These are phyloP conservation scores for Ensete glaucum DNA, from an alignment of 176 grass and related monocot genomes.

Conservation along the genomic window DNA sequence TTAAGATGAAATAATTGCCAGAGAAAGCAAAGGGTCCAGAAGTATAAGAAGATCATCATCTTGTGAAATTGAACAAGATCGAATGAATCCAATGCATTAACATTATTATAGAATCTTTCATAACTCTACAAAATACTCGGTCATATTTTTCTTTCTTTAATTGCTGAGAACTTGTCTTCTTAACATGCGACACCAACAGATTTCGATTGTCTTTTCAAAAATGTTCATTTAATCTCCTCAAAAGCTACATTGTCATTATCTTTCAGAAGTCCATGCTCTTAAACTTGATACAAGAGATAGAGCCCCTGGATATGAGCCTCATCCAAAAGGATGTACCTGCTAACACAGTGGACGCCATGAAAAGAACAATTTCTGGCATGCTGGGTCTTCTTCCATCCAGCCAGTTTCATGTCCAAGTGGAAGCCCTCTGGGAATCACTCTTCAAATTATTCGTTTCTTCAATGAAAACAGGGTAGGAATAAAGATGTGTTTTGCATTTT, in stretches of 20 bases:
- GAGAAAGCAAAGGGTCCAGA: too few species aligned
- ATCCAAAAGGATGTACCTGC: conserved; percentile 31
- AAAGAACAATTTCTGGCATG: conserved; percentile 35
- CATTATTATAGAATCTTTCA: too few species aligned
- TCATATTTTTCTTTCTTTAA: not conserved
- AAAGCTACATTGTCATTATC: not conserved
- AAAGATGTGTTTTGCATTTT: not conserved
- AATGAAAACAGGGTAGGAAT: conserved; percentile 33
- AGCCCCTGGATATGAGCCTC: conserved; percentile 24
- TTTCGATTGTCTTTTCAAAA: too few species aligned
- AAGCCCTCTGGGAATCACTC: conserved; percentile 18
- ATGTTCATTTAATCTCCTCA: too few species aligned
- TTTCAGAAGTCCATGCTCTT: conserved; percentile 2
- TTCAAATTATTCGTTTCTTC: conserved; percentile 31
- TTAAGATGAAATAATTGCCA: too few species aligned
- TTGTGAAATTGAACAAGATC: too few species aligned
- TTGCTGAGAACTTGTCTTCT: not conserved
- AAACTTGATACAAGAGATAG: conserved; percentile 16
- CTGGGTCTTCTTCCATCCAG: conserved; percentile 39
- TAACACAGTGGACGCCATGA: conserved; percentile 33
- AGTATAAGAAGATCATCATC: too few species aligned
- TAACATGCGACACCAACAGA: too few species aligned
- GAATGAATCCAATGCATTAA: too few species aligned
- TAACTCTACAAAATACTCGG: not conserved
- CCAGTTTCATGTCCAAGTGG: conserved; percentile 28